These are phyloP conservation scores for Stachybotrys echinatus DNA, from an alignment of 2,329 filamentous ascomycete genomes.

Conservation along the genomic window DNA sequence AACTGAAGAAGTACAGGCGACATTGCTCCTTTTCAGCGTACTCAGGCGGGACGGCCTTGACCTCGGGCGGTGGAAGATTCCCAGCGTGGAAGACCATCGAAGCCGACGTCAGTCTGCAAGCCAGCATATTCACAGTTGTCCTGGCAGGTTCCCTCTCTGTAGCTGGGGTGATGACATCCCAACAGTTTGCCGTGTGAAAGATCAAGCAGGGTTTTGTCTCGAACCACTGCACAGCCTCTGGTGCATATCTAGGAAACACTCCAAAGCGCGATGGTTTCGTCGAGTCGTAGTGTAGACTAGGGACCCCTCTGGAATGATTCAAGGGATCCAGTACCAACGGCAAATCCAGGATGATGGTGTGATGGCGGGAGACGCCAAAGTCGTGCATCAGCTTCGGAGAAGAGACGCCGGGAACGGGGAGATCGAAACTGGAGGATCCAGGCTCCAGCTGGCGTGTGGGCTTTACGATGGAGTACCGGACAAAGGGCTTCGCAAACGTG, in stretches of 20 bases:
- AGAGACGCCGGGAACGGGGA: constrained; percentile 53
- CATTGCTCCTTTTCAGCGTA: constrained; percentile 59
- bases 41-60: constrained; percentile 20
- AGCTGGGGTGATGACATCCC: constrained; percentile 38
- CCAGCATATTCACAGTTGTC: constrained; percentile 53
- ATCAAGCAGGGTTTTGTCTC: constrained; percentile 64
- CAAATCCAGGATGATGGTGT: constrained; percentile 66
- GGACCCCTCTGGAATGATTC: constrained; percentile 50
- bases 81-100: constrained; percentile 60
- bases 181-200: constrained; percentile 68
- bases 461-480: constrained; percentile 54
- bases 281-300: constrained; percentile 56
- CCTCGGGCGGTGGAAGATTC: constrained; percentile 50
- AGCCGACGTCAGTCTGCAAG: constrained; percentile 62
- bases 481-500: constrained; percentile 59
- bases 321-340: constrained; percentile 60
- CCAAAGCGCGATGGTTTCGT: constrained; percentile 57
- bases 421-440: constrained; percentile 37
- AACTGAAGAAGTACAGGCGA: constrained; percentile 64
- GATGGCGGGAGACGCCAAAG: constrained; percentile 58
- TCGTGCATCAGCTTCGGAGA: constrained; percentile 73
- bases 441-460: constrained; percentile 15
- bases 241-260: constrained; percentile 58
- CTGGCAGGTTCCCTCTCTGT: not conserved
- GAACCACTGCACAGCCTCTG: constrained; percentile 58